Conservation (phyloP, 116 monocot species). For the Zostera marina region DNA sequence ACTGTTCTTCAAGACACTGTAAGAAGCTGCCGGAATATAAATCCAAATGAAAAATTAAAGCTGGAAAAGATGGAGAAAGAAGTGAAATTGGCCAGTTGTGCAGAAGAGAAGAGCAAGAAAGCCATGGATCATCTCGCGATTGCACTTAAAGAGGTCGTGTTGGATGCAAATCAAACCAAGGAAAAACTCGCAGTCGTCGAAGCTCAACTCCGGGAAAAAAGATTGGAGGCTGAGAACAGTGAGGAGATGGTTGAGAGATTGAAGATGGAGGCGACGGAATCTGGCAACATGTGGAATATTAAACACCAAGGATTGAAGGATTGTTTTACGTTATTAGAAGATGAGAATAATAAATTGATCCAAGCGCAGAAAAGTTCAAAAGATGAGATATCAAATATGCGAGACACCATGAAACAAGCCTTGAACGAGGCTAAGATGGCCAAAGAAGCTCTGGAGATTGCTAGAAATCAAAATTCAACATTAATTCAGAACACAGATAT, state of each 20-base stretch:
- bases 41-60: not conserved
- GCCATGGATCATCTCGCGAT: slow-evolving; percentile 72
- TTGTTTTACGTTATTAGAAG: slow-evolving; percentile 49
- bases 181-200: slow-evolving; percentile 19
- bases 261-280: slow-evolving; percentile 37
- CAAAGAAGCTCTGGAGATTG: slow-evolving; percentile 55
- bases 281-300: slow-evolving; percentile 22
- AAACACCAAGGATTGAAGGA: slow-evolving; percentile 43
- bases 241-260: slow-evolving; percentile 23
- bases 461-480: slow-evolving; percentile 41
- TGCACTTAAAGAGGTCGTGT: slow-evolving; percentile 53
- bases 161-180: slow-evolving; percentile 26
- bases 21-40: not conserved
- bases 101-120: slow-evolving; percentile 67
- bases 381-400: slow-evolving; percentile 46
- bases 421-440: slow-evolving; percentile 40
- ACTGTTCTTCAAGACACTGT: slow-evolving; percentile 22
- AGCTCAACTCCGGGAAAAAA: slow-evolving; percentile 17
- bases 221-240: slow-evolving; percentile 13
- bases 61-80: slow-evolving; percentile 14
- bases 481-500: slow-evolving; percentile 28
- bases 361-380: slow-evolving; percentile 24
- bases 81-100: slow-evolving; percentile 38
- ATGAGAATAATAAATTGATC: slow-evolving; percentile 31
- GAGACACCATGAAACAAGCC: slow-evolving; percentile 59